Percentiles rank a stretch among this genome's conserved stretches.
phyloP scores from a whole-genome alignment of 768 basidiomycete species.

The Termitomyces sp. region DNA sequence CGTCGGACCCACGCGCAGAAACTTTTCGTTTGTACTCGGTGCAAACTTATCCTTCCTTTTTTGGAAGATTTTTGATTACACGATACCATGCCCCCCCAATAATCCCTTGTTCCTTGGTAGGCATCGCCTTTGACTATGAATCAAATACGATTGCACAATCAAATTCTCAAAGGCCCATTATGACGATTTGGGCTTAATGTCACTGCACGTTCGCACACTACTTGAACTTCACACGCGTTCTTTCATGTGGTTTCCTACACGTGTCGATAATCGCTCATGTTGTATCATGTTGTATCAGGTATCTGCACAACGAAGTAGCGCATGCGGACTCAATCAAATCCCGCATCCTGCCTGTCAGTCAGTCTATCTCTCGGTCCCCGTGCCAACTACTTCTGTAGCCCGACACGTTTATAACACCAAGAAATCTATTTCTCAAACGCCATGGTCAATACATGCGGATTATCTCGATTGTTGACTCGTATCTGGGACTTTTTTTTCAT shows the following conservation, averaged over 20 bases:
- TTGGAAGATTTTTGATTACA: neutral
- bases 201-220: neutral
- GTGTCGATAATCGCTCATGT: neutral
- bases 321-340: neutral
- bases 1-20: neutral
- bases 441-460: neutral
- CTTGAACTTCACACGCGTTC: neutral
- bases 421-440: neutral
- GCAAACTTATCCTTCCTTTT: too few relatives aligned
- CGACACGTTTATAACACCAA: neutral
- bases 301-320: neutral
- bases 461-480: neutral
- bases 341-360: neutral
- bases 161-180: neutral
- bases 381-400: neutral
- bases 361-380: neutral
- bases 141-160: neutral
- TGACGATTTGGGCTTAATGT: neutral
- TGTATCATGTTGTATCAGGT: too few relatives aligned
- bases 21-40: slow-evolving; percentile 3
- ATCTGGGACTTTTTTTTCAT: neutral
- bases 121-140: slow-evolving; percentile 18
- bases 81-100: slow-evolving; percentile 3
- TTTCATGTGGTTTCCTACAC: neutral
- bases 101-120: slow-evolving; percentile 24